A percentile compares a stretch with the other conserved stretches of the same genome.
Conservation (phyloP, 2,329 filamentous ascomycete species). For the Fusarium metavorans region DNA sequence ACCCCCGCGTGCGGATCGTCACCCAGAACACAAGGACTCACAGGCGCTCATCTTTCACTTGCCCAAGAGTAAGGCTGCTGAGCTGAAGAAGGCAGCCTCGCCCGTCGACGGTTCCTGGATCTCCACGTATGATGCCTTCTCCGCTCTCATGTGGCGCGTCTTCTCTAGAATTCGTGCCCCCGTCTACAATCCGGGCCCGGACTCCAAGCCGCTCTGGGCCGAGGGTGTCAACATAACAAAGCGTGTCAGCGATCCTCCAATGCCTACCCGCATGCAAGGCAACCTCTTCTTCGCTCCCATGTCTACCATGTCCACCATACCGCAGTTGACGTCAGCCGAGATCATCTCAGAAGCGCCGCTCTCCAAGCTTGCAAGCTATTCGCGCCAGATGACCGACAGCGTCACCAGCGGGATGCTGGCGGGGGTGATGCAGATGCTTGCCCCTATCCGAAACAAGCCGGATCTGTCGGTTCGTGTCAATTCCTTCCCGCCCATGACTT, state of each 20-base stretch:
- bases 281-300: conserved; percentile 49
- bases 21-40: conserved; percentile 11
- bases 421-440: conserved; percentile 45
- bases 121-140: conserved; percentile 58
- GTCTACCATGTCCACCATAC: conserved; percentile 41
- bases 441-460: conserved; percentile 52
- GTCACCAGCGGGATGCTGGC: conserved; percentile 48
- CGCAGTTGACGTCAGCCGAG: conserved; percentile 48
- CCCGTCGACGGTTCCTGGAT: conserved; percentile 49
- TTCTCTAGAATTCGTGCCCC: conserved; percentile 51
- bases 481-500: conserved; percentile 51
- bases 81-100: conserved; percentile 16
- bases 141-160: conserved; percentile 56
- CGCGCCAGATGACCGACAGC: conserved; percentile 52
- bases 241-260: conserved; percentile 47
- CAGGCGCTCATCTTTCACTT: conserved; percentile 22
- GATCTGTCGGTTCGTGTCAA: conserved; percentile 50
- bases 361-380: conserved; percentile 51
- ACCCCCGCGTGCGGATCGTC: conserved; percentile 10
- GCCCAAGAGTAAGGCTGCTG: conserved; percentile 10
- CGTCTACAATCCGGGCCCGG: conserved; percentile 48
- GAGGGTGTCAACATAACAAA: conserved; percentile 54
- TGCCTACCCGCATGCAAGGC: conserved; percentile 52
- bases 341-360: conserved; percentile 53
- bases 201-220: conserved; percentile 46